phyloP scores from a whole-genome alignment of 306 rosid species.

The Lablab purpureus region DNA sequence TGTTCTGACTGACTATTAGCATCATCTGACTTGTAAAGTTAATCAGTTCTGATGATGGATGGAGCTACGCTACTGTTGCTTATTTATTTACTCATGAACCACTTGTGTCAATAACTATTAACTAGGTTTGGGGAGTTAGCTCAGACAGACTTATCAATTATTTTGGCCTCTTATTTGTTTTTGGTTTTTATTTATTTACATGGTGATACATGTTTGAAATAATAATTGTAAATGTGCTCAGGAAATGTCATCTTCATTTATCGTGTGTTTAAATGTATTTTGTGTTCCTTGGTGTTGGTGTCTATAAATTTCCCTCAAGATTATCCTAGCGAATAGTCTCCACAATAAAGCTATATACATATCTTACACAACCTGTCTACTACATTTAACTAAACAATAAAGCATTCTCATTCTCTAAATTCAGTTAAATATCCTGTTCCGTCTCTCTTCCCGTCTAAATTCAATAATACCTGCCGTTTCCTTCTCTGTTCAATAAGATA shows the following conservation, averaged over 20 bases:
- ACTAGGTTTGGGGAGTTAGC: neutral
- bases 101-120: neutral
- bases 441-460: neutral
- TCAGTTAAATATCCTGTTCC: neutral
- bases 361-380: neutral
- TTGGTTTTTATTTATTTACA: neutral
- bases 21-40: constrained; percentile 5
- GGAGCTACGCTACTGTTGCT: neutral
- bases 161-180: neutral
- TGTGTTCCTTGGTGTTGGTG: neutral
- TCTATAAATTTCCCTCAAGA: neutral
- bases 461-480: neutral
- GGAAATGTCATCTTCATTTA: neutral
- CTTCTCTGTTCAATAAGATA: neutral
- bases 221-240: neutral
- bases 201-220: neutral
- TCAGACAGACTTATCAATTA: neutral
- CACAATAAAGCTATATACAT: neutral
- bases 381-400: neutral
- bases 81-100: constrained; percentile 20
- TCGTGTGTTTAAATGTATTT: neutral
- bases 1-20: neutral
- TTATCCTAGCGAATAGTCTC: neutral
- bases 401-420: neutral
- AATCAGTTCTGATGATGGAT: neutral